Evolutionary conservation across 306 rosid species (phyloP), one percentile per base, ranked within the genome.

Genomic region (Quercus variabilis): DNA sequence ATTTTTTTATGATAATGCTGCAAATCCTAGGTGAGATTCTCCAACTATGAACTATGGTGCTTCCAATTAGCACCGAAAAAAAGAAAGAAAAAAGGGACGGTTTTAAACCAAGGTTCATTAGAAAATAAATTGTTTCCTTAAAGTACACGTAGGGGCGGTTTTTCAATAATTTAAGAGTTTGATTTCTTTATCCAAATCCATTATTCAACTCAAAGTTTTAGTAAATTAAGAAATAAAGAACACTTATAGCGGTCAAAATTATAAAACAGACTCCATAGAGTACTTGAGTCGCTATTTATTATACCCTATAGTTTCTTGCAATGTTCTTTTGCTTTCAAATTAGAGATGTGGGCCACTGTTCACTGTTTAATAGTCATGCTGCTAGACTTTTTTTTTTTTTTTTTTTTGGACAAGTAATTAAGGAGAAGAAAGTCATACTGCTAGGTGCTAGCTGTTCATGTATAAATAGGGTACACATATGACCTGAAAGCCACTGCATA

Each of bases 391-490:
- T 38, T 33, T 38, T 38, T 38, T 38, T 33, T 38, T 38, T 38
- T 7, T 23, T 23, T 23, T 38, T 7, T 2, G 46, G 46, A 41
- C 46, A 41, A 7, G 12, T 41, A 41, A 41, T 41, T 41, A 41
- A 41, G 46, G 46, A 41, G 46, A 41, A 41, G 12, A 41, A 8
- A 41, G 46, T 41, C 46, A 41, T 41, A 41, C 46, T 41, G 11
- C 46, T 8, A 41, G 46, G 46, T 41, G 46, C 46, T 49, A 49
- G 54, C 30, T 33, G 46, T 68, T 68, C 54, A 10, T 21, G 81
- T 74, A 81, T 88, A 83, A 76, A 85, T 88, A 79, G 81, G 1
- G 60, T 56, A 20, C 76, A 5, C 49, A 80, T 78, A 81, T 54
- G 49, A 71, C 80, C 38, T 30, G 55, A 86, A 5, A 52, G 2